A percentile compares a stretch with the other conserved stretches of the same genome.
Evolutionary conservation across 345 rosid genomes (phyloP).

Genomic region (Schrenkiella parvula): DNA sequence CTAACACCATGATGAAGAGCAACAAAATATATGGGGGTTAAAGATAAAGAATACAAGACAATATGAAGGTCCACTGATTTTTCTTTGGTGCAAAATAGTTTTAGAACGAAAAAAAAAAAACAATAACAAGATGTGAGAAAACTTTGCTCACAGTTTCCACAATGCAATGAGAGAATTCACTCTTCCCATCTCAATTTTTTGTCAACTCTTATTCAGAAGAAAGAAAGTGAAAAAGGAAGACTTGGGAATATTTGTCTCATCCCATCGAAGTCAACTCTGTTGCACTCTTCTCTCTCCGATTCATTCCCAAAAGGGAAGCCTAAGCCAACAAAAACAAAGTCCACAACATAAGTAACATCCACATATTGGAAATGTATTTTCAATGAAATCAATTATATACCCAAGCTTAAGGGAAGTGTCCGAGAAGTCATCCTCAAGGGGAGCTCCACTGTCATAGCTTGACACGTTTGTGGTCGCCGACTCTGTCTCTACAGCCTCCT

Average conservation of each 20-base stretch:
- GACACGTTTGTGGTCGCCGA: constrained; percentile 40
- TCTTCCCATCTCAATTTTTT: neutral
- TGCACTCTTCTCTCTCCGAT: neutral
- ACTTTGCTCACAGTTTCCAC: neutral
- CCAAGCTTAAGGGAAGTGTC: constrained; percentile 80
- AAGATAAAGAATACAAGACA: neutral
- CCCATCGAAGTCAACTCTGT: neutral
- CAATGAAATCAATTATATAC: constrained; percentile 22
- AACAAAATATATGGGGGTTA: neutral
- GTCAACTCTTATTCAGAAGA: constrained; percentile 1
- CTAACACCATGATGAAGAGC: neutral
- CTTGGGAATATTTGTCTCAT: neutral
- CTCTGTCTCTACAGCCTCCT: constrained; percentile 57
- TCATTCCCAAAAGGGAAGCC: constrained; percentile 26
- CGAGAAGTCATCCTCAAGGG: constrained; percentile 57
- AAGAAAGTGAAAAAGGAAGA: neutral
- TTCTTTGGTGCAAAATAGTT: neutral
- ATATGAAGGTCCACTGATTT: neutral
- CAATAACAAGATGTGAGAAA: neutral
- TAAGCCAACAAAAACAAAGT: neutral
- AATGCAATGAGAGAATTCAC: neutral
- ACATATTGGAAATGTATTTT: neutral
- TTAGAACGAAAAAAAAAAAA: neutral
- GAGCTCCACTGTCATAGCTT: constrained; percentile 45
- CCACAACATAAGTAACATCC: neutral